phyloP scores from a whole-genome alignment of 139 green algal species.

The Astrephomene gubernaculifera region DNA sequence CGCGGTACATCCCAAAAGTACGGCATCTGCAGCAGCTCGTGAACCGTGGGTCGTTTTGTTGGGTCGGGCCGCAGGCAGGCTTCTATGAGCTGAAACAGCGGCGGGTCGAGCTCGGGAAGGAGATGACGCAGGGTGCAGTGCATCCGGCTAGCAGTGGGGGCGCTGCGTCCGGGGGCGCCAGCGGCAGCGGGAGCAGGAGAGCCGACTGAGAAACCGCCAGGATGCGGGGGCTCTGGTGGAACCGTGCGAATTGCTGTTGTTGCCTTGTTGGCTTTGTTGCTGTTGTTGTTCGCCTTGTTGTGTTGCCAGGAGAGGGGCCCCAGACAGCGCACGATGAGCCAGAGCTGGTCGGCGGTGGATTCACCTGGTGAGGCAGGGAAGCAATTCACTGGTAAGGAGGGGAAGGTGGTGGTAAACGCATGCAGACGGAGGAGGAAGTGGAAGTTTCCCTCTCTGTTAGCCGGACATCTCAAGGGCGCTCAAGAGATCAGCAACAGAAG shows the following conservation, averaged over 20 bases:
- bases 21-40: conserved; percentile 71
- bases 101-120: not conserved
- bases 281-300: conserved; percentile 46
- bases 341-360: conserved; percentile 80
- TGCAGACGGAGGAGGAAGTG: not conserved
- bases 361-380: not conserved
- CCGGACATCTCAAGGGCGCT: not conserved
- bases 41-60: conserved; percentile 60
- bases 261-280: not conserved
- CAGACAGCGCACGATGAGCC: conserved; percentile 67
- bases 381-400: not conserved
- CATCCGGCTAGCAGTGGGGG: too few species aligned
- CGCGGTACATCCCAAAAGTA: too few species aligned
- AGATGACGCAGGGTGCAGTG: not conserved
- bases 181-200: not conserved
- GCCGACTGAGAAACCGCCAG: too few species aligned
- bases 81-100: not conserved
- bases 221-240: too few species aligned
- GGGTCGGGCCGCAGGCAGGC: conserved; percentile 73
- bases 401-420: not conserved
- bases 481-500: not conserved
- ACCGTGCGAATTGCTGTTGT: too few species aligned
- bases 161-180: too few species aligned
- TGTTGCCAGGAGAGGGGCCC: conserved; percentile 48
- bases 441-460: not conserved